Conservation (phyloP, 2,329 filamentous ascomycete species). For the Diplodia scrobiculata region DNA sequence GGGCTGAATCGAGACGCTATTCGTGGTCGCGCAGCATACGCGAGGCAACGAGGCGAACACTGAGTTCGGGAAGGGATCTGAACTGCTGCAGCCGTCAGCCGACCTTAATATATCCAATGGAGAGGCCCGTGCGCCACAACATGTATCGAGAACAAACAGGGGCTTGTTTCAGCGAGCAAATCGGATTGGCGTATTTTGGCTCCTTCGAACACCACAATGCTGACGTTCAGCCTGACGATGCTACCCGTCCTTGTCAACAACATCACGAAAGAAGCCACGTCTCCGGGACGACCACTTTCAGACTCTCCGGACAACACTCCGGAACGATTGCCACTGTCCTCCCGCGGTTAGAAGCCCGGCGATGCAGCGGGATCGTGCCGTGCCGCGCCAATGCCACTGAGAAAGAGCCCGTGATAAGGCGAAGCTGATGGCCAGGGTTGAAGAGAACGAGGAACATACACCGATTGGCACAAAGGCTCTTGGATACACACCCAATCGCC, state of each 20-base stretch:
- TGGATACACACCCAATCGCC: background rate
- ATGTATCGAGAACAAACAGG: background rate
- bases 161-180: background rate
- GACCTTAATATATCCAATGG: background rate
- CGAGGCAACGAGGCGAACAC: background rate
- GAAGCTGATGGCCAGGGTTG: background rate
- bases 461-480: background rate
- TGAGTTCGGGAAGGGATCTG: too few species aligned
- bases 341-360: too few species aligned
- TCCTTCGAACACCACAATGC: background rate
- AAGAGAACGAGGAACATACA: background rate
- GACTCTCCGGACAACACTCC: background rate
- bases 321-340: background rate
- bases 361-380: background rate
- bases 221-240: background rate
- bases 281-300: background rate
- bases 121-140: too few species aligned
- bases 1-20: too few species aligned
- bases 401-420: slow-evolving; percentile 1
- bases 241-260: background rate
- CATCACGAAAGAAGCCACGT: background rate
- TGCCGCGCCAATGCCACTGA: background rate
- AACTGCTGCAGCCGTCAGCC: background rate
- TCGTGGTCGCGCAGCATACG: background rate
- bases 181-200: background rate